Evolutionary conservation across 1,139 yeast species (phyloP).

Genomic region (Keqinozyma sinolaborantium): DNA sequence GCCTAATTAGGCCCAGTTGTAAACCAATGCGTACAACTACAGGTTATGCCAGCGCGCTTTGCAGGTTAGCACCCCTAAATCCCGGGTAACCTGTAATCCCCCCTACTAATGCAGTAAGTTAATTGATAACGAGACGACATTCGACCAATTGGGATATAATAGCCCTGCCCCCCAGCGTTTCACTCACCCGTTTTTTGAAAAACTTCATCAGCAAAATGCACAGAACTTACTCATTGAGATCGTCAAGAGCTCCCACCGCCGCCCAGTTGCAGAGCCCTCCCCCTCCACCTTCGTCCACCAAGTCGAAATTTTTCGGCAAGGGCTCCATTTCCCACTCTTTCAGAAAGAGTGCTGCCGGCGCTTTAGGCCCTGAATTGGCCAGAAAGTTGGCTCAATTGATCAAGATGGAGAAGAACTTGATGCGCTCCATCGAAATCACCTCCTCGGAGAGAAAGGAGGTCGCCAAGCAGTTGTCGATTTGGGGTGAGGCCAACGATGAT

Average conservation of each 20-base stretch:
- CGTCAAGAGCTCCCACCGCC: constrained; percentile 94
- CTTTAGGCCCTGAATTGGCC: constrained; percentile 91
- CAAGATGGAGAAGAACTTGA: constrained; percentile 94
- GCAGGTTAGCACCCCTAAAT: no score
- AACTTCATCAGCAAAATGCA: constrained; percentile 69
- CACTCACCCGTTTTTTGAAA: no score
- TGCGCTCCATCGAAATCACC: constrained; percentile 90
- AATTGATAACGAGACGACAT: no score
- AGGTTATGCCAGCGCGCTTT: no score
- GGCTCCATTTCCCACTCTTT: constrained; percentile 79
- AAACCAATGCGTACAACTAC: no score
- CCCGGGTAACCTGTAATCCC: no score
- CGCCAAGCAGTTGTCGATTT: constrained; percentile 89
- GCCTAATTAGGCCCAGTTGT: no score
- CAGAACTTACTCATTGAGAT: constrained; percentile 96
- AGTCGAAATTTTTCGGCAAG: constrained; percentile 85
- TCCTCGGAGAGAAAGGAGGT: constrained; percentile 96
- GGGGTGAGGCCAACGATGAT: constrained; percentile 99
- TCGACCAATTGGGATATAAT: no score
- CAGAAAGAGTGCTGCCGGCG: constrained; percentile 88
- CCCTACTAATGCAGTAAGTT: no score
- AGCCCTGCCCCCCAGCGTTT: no score
- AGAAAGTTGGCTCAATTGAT: constrained; percentile 86
- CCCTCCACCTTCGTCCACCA: constrained; percentile 85
- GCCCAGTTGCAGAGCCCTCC: constrained; percentile 93